Evolutionary conservation across 208 protist species (phyloP).

Genomic region (Naegleria lovaniensis): DNA sequence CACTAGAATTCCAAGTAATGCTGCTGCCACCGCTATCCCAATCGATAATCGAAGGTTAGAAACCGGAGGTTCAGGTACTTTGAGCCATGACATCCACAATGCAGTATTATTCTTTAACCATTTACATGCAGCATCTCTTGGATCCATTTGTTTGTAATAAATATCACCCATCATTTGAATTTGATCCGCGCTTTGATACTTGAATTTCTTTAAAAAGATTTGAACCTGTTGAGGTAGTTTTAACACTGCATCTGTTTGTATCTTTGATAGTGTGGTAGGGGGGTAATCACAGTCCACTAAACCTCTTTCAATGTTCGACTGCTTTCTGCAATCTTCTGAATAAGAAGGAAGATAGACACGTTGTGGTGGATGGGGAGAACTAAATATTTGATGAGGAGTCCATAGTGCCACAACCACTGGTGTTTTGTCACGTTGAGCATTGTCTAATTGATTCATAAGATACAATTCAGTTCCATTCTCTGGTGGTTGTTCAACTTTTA

Average conservation of each 20-base stretch:
- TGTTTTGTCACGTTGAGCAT: background rate
- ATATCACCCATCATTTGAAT: background rate
- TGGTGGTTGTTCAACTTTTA: background rate
- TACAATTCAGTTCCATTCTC: background rate
- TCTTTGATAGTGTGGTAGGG: background rate
- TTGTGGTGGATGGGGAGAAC: background rate
- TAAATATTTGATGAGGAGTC: background rate
- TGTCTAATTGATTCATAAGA: background rate
- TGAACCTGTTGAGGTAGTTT: background rate
- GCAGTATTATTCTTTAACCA: background rate
- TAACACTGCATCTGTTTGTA: background rate
- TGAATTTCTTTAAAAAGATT: background rate
- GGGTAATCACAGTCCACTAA: background rate
- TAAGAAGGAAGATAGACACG: background rate
- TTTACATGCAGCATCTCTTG: background rate
- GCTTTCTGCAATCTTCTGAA: background rate
- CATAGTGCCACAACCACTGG: background rate
- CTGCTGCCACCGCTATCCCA: background rate
- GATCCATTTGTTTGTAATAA: background rate
- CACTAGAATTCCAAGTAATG: background rate
- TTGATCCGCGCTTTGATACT: background rate
- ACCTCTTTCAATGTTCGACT: background rate
- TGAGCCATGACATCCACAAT: background rate
- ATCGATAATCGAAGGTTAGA: background rate
- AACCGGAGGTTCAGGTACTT: background rate